Percentiles rank a stretch among this genome's conserved stretches.
Conservation (phyloP, 2,329 filamentous ascomycete species). For the Beauveria varroae region DNA sequence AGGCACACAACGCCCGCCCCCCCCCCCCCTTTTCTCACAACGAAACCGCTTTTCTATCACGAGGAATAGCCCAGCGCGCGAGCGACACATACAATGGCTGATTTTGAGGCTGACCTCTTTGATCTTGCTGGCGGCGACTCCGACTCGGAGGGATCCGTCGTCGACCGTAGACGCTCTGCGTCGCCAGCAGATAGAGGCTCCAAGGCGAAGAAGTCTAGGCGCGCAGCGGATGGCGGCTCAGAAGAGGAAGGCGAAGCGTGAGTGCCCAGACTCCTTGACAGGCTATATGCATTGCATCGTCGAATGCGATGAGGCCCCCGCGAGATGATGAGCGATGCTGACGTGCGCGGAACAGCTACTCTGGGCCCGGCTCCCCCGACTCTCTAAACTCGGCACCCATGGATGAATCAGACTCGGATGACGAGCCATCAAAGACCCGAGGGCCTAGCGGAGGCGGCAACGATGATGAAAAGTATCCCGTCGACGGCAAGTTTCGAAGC, state of each 20-base stretch:
- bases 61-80: not conserved
- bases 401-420: constrained; percentile 73
- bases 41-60: not conserved
- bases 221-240: constrained; percentile 33
- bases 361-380: constrained; percentile 58
- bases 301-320: not conserved
- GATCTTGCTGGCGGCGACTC: constrained; percentile 79
- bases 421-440: constrained; percentile 38
- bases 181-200: constrained; percentile 32
- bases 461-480: constrained; percentile 64
- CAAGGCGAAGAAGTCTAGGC: constrained; percentile 38
- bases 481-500: constrained; percentile 79
- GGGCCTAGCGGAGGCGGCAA: constrained; percentile 35
- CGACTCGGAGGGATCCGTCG: constrained; percentile 49
- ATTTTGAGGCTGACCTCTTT: constrained; percentile 88
- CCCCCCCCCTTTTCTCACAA: not conserved
- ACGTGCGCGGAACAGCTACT: constrained; percentile 48
- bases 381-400: constrained; percentile 79
- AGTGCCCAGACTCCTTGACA: constrained; percentile 17
- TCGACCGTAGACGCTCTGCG: constrained; percentile 45
- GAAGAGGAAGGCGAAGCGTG: constrained; percentile 58
- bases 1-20: not conserved
- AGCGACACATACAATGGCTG: constrained; percentile 56
- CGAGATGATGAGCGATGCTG: constrained; percentile 7
- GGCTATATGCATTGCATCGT: not conserved